These are phyloP conservation scores for Arthrobotrys sphaeroides DNA, from an alignment of 2,329 filamentous ascomycete genomes.

Conservation along the genomic window DNA sequence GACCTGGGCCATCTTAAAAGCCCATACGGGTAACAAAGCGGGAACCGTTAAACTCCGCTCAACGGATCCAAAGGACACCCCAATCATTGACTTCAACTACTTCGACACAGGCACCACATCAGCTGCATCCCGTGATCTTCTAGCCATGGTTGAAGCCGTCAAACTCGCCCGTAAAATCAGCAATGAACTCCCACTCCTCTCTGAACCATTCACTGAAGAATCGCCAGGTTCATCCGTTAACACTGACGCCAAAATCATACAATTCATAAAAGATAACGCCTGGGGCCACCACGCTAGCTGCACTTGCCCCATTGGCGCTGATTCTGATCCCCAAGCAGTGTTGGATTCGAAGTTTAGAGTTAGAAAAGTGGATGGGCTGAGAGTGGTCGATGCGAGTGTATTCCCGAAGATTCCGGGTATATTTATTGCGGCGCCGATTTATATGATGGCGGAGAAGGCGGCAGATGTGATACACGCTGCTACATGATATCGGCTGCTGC, in stretches of 20 bases:
- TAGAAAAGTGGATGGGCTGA: slow-evolving; percentile 66
- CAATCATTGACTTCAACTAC: slow-evolving; percentile 72
- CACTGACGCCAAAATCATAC: slow-evolving; percentile 55
- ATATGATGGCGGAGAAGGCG: slow-evolving; percentile 71
- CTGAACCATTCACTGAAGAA: slow-evolving; percentile 25
- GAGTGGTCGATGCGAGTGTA: slow-evolving; percentile 71
- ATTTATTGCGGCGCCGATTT: slow-evolving; percentile 65
- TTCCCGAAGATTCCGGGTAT: slow-evolving; percentile 67
- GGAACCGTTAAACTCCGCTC: slow-evolving; percentile 72
- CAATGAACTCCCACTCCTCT: not conserved
- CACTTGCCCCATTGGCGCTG: slow-evolving; percentile 68
- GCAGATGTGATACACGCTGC: slow-evolving; percentile 66
- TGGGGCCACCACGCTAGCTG: slow-evolving; percentile 70
- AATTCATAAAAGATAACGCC: slow-evolving; percentile 65
- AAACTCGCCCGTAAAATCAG: slow-evolving; percentile 65
- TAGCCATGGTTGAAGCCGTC: slow-evolving; percentile 69
- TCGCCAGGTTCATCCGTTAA: slow-evolving; percentile 1
- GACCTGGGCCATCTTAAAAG: slow-evolving; percentile 69
- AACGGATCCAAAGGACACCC: slow-evolving; percentile 71
- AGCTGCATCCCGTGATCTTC: slow-evolving; percentile 64
- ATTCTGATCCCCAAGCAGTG: slow-evolving; percentile 67
- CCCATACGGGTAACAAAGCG: slow-evolving; percentile 70
- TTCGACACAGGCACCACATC: slow-evolving; percentile 66
- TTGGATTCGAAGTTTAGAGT: slow-evolving; percentile 70
- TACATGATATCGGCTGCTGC: no score